Conservation (phyloP, 495 filamentous ascomycete genomes). For the Cercophora samala region DNA sequence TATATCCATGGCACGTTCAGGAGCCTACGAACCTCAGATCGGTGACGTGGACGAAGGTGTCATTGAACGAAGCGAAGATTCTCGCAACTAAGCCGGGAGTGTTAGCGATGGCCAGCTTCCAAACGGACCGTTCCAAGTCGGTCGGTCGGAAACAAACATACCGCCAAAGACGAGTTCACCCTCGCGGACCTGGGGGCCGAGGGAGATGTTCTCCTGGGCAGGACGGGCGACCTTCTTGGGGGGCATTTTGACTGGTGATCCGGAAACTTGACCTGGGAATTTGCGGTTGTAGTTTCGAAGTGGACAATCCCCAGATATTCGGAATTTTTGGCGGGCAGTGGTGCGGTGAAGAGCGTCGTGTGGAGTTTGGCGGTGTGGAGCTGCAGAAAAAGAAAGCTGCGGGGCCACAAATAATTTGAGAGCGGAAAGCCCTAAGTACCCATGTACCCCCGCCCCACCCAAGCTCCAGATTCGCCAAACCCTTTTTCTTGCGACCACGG, state of each 20-base stretch:
- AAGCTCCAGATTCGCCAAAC: conserved; percentile 16
- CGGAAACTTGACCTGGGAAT: conserved; percentile 20
- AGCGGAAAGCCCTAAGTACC: conserved; percentile 36
- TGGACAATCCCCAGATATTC: conserved; percentile 17
- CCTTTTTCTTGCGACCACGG: conserved; percentile 19
- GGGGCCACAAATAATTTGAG: conserved; percentile 17
- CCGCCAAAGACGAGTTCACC: conserved; percentile 94
- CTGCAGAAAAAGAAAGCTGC: conserved; percentile 21
- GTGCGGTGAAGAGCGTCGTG: conserved; percentile 33
- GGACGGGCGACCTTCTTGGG: conserved; percentile 78
- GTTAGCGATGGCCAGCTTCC: not conserved
- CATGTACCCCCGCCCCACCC: conserved; percentile 24
- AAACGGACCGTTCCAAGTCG: not conserved
- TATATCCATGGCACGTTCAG: conserved; percentile 22
- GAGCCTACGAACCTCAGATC: conserved; percentile 81
- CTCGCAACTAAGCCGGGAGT: conserved; percentile 63
- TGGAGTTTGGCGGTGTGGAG: conserved; percentile 26
- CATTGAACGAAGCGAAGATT: conserved; percentile 83
- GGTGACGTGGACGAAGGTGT: conserved; percentile 91
- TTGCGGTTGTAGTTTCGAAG: conserved; percentile 24
- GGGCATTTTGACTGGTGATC: conserved; percentile 59
- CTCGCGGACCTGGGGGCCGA: conserved; percentile 71
- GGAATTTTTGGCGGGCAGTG: conserved; percentile 30
- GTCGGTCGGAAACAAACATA: conserved; percentile 13
- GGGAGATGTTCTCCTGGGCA: conserved; percentile 93